Base-by-base conservation (phyloP, 106 monocot genomes). In the Phalaenopsis aphrodite region DNA sequence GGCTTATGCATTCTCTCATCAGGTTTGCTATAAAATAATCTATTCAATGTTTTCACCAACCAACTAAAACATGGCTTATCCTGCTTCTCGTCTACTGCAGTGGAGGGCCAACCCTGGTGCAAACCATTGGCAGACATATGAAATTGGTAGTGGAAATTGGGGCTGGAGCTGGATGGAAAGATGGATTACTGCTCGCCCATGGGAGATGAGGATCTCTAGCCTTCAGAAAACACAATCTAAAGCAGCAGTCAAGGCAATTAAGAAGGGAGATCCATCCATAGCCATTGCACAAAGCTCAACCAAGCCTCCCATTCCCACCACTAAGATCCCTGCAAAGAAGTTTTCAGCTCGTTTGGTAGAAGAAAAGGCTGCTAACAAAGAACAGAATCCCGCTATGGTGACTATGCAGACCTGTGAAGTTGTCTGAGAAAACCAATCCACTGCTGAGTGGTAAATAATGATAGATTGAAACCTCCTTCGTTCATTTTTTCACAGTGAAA, bases 121-220 rank as follows among this genome's bases (percentile, higher is more conserved):
- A 42, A 85, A 58, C 76, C 87, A 77, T 3, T 87, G 88, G 19
- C 89, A 80, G 2, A 66, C 76, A 17, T 94, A 92, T 78, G 94
- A 90, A 78, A n/a, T 88, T 11, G 92, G 90, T 2, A 89, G 89
- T 30, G 84, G 87, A 15, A 76, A 75, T 57, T 94, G 94, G 96
- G 90, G 92, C 46, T 97, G 94, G 94, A 98, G 94, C 83, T 94
- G 98, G 98, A 80, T 82, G 74, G 94, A 91, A 21, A 83, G 90
- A 3, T 94, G 94, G 94, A 85, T 94, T 52, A 88, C 96, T 39
- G 94, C 85, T 65, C 91, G 94, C 2, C 96, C 96, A 21, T 97
- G 94, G 96, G 94, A 97, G 69, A 73, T 84, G 52, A 83, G 94
- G 41, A 47, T 78, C 38, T 10, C 82, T 15, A 86, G 78, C 88